A percentile compares a stretch with the other conserved stretches of the same genome.
phyloP scores from a whole-genome alignment of 2,329 filamentous ascomycete species.

The Pleurostoma richardsiae region DNA sequence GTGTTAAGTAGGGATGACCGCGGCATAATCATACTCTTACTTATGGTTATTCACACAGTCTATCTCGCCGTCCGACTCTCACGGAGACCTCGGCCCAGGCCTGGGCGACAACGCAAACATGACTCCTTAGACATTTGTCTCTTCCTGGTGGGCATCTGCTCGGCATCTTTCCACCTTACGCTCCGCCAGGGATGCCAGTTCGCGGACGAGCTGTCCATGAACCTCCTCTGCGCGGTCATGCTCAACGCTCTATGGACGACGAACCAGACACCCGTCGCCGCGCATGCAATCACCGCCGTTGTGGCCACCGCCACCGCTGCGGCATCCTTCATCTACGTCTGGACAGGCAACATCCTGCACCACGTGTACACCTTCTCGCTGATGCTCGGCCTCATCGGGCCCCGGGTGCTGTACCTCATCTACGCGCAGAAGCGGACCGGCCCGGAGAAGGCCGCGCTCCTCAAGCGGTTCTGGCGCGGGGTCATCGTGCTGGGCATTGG shows the following conservation, averaged over 20 bases:
- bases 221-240: conserved; percentile 45
- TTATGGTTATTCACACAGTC: neutral
- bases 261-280: conserved; percentile 29
- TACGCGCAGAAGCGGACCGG: conserved; percentile 16
- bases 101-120: too few relatives aligned
- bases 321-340: conserved; percentile 36
- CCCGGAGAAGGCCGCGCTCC: conserved; percentile 19
- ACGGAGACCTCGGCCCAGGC: conserved; percentile 18
- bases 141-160: conserved; percentile 33
- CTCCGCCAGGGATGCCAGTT: conserved; percentile 36
- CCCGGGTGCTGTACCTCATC: conserved; percentile 28
- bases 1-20: neutral
- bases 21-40: neutral
- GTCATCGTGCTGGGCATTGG: conserved; percentile 31
- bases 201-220: conserved; percentile 55
- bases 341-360: conserved; percentile 34
- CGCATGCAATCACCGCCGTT: conserved; percentile 23
- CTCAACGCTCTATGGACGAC: conserved; percentile 43
- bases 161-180: conserved; percentile 38
- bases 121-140: conserved; percentile 17
- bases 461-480: conserved; percentile 18
- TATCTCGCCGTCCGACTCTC: conserved; percentile 3
- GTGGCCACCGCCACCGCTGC: conserved; percentile 34
- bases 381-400: conserved; percentile 23
- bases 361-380: conserved; percentile 32